Base-by-base conservation (phyloP, 2,329 filamentous ascomycete species). In the Cytospora piceicola region DNA sequence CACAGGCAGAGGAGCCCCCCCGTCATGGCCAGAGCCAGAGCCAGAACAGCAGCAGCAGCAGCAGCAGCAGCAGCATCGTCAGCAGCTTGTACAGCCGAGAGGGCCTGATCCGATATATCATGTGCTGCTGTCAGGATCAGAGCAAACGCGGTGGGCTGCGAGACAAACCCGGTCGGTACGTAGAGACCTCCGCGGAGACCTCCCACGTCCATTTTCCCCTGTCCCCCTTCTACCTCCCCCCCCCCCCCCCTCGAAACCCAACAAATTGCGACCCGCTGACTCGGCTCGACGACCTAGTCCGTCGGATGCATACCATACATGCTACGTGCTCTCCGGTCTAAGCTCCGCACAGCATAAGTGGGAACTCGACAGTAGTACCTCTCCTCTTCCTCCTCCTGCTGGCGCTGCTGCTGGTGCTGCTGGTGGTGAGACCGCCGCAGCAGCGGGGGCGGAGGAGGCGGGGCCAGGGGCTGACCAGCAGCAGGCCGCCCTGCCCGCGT, bases 91-190 rank as follows among this genome's bases (percentile, higher is more conserved):
- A 93, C 83, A 94, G 89, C 76, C 88, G 92, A 61, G 90, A 95
- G 73, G 95, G 91, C 8, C 80, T 98, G 71, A 90, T 92, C 63
- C 86, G 94, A 69, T 99, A 98, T 77, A 95, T 98, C 67, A 82
- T 98, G 17, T 88, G 86, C 71, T 97, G 94, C 75, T 95, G 93
- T 73, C 95, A 98, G 73, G 89, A 91, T 66, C 81, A 85, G 73
- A 80, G 82, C 55, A 84, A 79, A 74, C 84, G 86, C 67, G 94
- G 94, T 62, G 95, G 95, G 0, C 81, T 99, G 77, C 86, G 94
- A 73, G 95, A 99, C 78, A 99, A 99, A 79, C 95, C 95, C 17
- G 90, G 90, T 76, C 93, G 93, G 88, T 93, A 83, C 79, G 90
- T 83, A 60, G 32, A 53, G 32, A 63, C 54, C 29, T 27, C 39